phyloP scores from a whole-genome alignment of 371 early-diverging fungal species.

The Mycotypha africana region DNA sequence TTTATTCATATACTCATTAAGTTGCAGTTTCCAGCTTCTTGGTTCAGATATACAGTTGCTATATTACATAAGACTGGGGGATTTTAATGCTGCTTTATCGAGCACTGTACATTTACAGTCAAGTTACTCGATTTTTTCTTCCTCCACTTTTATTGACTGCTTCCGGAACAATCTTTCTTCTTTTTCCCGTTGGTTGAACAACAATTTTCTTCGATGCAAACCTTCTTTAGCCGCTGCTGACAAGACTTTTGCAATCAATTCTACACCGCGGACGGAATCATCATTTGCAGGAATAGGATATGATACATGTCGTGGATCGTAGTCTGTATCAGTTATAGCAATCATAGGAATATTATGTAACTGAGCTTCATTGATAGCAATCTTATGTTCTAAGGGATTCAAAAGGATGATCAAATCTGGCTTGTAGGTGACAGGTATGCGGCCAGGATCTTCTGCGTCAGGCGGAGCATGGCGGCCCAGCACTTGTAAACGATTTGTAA shows the following conservation, averaged over 20 bases:
- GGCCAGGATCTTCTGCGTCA: constrained; percentile 49
- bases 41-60: no score
- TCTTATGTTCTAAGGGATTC: constrained; percentile 77
- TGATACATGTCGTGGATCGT: constrained; percentile 81
- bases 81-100: no score
- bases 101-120: no score
- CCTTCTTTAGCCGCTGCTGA: constrained; percentile 77
- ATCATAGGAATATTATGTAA: constrained; percentile 84
- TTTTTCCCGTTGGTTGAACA: constrained; percentile 33
- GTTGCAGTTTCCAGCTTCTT: no score
- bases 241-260: constrained; percentile 80
- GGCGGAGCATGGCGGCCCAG: constrained; percentile 59
- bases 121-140: no score
- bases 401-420: constrained; percentile 90
- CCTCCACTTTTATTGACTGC: constrained; percentile 1
- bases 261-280: constrained; percentile 78
- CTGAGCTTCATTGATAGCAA: constrained; percentile 81
- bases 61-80: no score
- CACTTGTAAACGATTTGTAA: constrained; percentile 83
- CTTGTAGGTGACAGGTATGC: constrained; percentile 54
- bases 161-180: constrained; percentile 18
- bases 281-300: constrained; percentile 98
- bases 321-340: constrained; percentile 90
- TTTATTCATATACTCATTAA: no score
- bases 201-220: constrained; percentile 32